These are phyloP conservation scores for Drosera capensis DNA, from an alignment of 148 eudicot genomes.

Conservation along the genomic window DNA sequence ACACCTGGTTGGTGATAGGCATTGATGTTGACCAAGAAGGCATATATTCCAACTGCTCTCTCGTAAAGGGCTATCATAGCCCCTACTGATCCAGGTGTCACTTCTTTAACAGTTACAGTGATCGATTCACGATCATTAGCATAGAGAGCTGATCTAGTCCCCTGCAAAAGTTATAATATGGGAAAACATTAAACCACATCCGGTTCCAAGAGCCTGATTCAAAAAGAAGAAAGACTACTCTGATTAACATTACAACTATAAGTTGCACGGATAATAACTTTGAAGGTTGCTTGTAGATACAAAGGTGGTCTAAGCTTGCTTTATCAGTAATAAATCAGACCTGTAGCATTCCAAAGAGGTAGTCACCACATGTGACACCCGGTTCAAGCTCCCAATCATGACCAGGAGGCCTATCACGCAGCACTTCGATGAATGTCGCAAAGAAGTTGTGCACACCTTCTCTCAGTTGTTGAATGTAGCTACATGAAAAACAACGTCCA, in stretches of 20 bases:
- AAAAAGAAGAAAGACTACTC: too few relatives aligned
- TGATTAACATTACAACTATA: too few relatives aligned
- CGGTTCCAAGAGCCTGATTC: too few relatives aligned
- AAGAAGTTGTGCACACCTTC: constrained; percentile 99
- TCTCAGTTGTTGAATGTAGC: constrained; percentile 97
- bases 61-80: constrained; percentile 88
- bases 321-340: constrained; percentile 29
- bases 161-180: constrained; percentile 59
- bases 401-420: constrained; percentile 98
- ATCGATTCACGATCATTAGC: constrained; percentile 86
- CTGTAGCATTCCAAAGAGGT: constrained; percentile 97
- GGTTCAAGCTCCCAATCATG: constrained; percentile 99
- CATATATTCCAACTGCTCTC: constrained; percentile 97
- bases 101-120: constrained; percentile 90
- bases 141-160: constrained; percentile 94
- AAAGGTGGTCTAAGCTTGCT: too few relatives aligned
- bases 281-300: too few relatives aligned
- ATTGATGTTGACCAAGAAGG: constrained; percentile 77
- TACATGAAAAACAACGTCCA: constrained; percentile 15
- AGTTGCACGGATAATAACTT: too few relatives aligned
- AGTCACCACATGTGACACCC: constrained; percentile 98
- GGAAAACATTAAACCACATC: too few relatives aligned
- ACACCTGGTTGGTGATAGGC: constrained; percentile 99
- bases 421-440: constrained; percentile 88
- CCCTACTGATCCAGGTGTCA: constrained; percentile 92